A percentile compares a stretch with the other conserved stretches of the same genome.
Evolutionary conservation across 2,329 filamentous ascomycete genomes (phyloP).

Genomic region (Pseudogymnoascus sp.): DNA sequence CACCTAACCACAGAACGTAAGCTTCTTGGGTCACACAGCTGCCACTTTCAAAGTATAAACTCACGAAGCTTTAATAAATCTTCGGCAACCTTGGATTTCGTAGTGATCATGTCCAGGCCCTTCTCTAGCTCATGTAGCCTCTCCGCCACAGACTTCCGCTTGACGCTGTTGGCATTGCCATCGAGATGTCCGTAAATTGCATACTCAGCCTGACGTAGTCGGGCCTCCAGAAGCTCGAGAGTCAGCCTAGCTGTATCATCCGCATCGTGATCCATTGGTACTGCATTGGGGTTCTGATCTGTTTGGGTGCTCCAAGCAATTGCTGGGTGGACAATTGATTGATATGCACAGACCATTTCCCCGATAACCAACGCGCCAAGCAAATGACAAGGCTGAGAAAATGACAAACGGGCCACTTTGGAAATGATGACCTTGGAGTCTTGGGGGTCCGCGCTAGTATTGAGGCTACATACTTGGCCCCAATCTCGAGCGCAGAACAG

Average conservation of each 20-base stretch:
- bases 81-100: conserved; percentile 27
- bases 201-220: conserved; percentile 27
- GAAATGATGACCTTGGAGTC: conserved; percentile 7
- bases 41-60: conserved; percentile 8
- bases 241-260: conserved; percentile 27
- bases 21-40: neutral
- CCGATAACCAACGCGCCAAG: conserved; percentile 2
- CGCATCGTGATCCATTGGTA: conserved; percentile 18
- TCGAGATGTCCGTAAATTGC: conserved; percentile 17
- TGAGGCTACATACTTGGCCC: conserved; percentile 9
- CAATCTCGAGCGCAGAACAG: conserved; percentile 4
- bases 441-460: conserved; percentile 1
- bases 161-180: neutral
- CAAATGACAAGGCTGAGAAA: neutral
- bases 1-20: conserved; percentile 22
- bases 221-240: conserved; percentile 27
- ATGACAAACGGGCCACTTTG: conserved; percentile 1
- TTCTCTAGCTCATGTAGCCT: conserved; percentile 11
- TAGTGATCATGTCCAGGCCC: conserved; percentile 10
- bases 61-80: conserved; percentile 28
- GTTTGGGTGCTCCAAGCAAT: neutral
- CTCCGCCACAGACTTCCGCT: conserved; percentile 2
- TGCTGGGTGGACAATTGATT: neutral
- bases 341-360: conserved; percentile 4
- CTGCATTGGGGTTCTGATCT: neutral